These are phyloP conservation scores for Boletus bicolor DNA, from an alignment of 768 basidiomycete genomes.

Conservation along the genomic window DNA sequence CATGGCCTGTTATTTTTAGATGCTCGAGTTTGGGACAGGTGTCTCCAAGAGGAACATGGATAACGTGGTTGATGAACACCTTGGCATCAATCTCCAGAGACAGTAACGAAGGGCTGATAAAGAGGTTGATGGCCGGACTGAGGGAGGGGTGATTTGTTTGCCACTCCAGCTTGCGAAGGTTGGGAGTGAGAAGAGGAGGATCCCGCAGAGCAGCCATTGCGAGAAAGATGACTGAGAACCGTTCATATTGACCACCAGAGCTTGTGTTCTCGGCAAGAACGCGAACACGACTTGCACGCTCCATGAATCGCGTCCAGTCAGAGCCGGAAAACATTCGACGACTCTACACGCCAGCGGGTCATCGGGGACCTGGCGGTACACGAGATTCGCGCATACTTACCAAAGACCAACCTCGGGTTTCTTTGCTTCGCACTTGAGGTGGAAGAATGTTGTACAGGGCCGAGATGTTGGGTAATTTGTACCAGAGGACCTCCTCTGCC, in stretches of 20 bases:
- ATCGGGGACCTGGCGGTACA: background rate
- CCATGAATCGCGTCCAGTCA: slow-evolving; percentile 19
- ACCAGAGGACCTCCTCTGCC: slow-evolving; percentile 26
- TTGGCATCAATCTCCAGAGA: slow-evolving; percentile 26
- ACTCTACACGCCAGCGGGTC: slow-evolving; percentile 5
- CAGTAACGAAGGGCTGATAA: slow-evolving; percentile 17
- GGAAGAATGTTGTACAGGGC: slow-evolving; percentile 19
- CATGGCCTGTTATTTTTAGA: slow-evolving; percentile 23
- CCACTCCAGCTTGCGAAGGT: slow-evolving; percentile 23
- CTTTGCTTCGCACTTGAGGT: slow-evolving; percentile 10
- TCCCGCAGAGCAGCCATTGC: slow-evolving; percentile 17
- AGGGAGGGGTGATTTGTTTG: background rate
- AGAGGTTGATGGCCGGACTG: slow-evolving; percentile 16
- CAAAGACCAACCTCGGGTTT: slow-evolving; percentile 17
- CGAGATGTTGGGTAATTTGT: slow-evolving; percentile 7
- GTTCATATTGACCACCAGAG: background rate
- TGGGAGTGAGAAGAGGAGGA: slow-evolving; percentile 21
- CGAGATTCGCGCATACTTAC: slow-evolving; percentile 7
- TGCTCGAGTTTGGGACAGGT: slow-evolving; percentile 17
- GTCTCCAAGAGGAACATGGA: slow-evolving; percentile 12
- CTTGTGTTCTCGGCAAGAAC: slow-evolving; percentile 4
- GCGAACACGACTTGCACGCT: slow-evolving; percentile 16
- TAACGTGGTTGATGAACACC: slow-evolving; percentile 6
- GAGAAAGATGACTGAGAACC: slow-evolving; percentile 5
- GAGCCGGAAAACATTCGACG: slow-evolving; percentile 17